Evolutionary conservation across 2,329 filamentous ascomycete species (phyloP).

Genomic region (Metarhizium album): DNA sequence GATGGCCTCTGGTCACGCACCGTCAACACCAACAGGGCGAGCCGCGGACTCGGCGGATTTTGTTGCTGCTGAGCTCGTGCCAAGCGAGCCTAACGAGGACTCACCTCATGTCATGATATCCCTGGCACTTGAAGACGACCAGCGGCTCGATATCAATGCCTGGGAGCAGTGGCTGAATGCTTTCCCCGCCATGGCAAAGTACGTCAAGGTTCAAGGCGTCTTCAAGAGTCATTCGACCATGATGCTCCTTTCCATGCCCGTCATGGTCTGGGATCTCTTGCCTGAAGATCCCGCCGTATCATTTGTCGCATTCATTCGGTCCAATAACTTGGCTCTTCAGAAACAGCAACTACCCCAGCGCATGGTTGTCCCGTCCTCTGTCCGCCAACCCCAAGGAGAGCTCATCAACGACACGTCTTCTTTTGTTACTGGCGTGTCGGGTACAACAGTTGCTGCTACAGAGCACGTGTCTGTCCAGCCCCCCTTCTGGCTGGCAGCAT

Average conservation of each 20-base stretch:
- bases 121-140: conserved; percentile 46
- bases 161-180: conserved; percentile 47
- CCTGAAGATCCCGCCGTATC: conserved; percentile 46
- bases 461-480: conserved; percentile 13
- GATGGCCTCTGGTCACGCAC: conserved; percentile 12
- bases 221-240: conserved; percentile 52
- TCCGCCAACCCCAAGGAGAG: conserved; percentile 9
- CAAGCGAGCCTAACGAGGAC: conserved; percentile 39
- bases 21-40: conserved; percentile 15
- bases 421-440: conserved; percentile 21
- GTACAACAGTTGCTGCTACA: conserved; percentile 22
- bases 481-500: not conserved
- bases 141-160: conserved; percentile 43
- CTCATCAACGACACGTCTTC: conserved; percentile 10
- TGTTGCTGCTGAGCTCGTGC: conserved; percentile 17
- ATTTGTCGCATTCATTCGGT: conserved; percentile 48
- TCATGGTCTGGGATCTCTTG: conserved; percentile 49
- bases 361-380: not conserved
- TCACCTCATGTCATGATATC: conserved; percentile 52
- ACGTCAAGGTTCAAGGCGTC: conserved; percentile 49
- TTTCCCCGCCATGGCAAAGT: conserved; percentile 47
- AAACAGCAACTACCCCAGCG: conserved; percentile 13
- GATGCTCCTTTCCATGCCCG: conserved; percentile 45
- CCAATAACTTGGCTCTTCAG: conserved; percentile 39
- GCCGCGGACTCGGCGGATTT: conserved; percentile 14